A percentile compares a stretch with the other conserved stretches of the same genome.
These are phyloP conservation scores for Aquilaria sinensis DNA, from an alignment of 345 rosid genomes.

Conservation along the genomic window DNA sequence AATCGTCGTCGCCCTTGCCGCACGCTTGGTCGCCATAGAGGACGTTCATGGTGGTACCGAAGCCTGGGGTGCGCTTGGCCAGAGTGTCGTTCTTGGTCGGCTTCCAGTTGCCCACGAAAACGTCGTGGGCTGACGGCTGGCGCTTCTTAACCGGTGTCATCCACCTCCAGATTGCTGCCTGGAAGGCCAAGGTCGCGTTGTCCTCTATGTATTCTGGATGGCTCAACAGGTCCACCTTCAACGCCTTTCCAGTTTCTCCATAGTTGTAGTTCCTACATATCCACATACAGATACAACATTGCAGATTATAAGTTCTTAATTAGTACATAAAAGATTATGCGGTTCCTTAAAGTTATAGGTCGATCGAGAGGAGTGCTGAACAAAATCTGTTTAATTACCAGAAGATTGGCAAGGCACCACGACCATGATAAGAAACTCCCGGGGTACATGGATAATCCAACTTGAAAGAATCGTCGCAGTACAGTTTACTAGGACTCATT, in stretches of 20 bases:
- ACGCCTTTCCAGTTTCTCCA: slow-evolving; percentile 64
- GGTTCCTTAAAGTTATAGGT: background rate
- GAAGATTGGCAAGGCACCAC: slow-evolving; percentile 79
- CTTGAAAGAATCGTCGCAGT: slow-evolving; percentile 72
- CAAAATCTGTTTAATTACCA: slow-evolving; percentile 34
- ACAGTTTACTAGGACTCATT: slow-evolving; percentile 68
- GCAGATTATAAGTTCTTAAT: too few relatives aligned
- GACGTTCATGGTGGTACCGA: slow-evolving; percentile 76
- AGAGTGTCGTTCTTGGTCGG: slow-evolving; percentile 77
- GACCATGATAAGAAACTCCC: slow-evolving; percentile 76
- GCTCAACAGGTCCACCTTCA: slow-evolving; percentile 56
- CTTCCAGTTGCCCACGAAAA: slow-evolving; percentile 73
- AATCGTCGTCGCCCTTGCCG: slow-evolving; percentile 63
- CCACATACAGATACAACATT: too few relatives aligned
- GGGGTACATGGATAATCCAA: slow-evolving; percentile 71
- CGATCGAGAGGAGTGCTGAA: too few relatives aligned
- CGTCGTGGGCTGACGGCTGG: slow-evolving; percentile 73
- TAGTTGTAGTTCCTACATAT: slow-evolving; percentile 75
- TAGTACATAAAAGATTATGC: background rate
- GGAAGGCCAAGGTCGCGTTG: slow-evolving; percentile 78
- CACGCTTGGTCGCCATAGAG: slow-evolving; percentile 71
- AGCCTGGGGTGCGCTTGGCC: slow-evolving; percentile 63
- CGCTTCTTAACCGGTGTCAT: slow-evolving; percentile 82
- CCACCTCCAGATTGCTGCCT: slow-evolving; percentile 81
- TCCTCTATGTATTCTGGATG: slow-evolving; percentile 72